Conservation (phyloP, 148 eudicot genomes). For the Arctostaphylos glauca region DNA sequence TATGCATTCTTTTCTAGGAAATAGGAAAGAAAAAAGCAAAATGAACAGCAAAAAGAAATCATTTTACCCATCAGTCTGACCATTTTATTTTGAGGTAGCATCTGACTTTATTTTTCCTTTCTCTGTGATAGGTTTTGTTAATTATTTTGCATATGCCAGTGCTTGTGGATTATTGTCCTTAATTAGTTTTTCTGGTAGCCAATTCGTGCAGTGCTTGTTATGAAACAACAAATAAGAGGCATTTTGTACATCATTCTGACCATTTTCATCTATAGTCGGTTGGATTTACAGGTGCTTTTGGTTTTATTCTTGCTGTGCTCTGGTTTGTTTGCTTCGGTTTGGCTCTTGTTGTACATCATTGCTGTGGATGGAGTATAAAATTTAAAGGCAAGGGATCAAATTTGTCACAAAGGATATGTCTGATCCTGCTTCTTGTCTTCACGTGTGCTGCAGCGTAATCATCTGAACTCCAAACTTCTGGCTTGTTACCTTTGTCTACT, state of each 20-base stretch:
- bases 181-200: not conserved
- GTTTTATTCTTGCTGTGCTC: conserved; percentile 55
- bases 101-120: not conserved
- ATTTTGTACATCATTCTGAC: conserved; percentile 16
- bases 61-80: conserved; percentile 3
- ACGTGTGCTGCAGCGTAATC: conserved; percentile 85
- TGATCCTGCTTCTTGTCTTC: conserved; percentile 59
- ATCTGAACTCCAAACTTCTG: conserved; percentile 28
- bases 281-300: conserved; percentile 86
- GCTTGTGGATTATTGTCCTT: not conserved
- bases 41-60: not conserved
- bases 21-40: not conserved
- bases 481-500: not conserved
- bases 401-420: conserved; percentile 51
- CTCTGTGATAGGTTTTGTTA: not conserved
- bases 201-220: not conserved
- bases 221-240: not conserved
- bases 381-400: conserved; percentile 47
- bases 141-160: not conserved
- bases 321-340: conserved; percentile 80
- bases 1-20: not conserved
- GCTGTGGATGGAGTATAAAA: conserved; percentile 71
- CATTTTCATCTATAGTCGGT: conserved; percentile 67
- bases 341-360: conserved; percentile 62
- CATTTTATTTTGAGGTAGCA: not conserved